Evolutionary conservation across 305 asterid species (phyloP), one percentile per base, ranked within the genome.

Genomic region (Nicotiana rustica): DNA sequence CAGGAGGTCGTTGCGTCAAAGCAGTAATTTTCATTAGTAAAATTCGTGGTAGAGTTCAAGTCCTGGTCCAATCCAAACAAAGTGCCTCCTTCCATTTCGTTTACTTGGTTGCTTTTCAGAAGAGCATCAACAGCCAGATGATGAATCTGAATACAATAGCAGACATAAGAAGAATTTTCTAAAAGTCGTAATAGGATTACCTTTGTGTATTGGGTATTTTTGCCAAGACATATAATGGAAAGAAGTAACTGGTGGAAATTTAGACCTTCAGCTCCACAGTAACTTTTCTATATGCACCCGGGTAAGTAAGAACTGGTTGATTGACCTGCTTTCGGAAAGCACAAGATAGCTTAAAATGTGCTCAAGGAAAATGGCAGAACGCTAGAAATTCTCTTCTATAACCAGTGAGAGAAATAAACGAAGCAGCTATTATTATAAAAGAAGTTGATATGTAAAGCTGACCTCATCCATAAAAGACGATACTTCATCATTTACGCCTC

Each of bases 51-150:
- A 49, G 92, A 85, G 85, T 89, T 91, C 85, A 87, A 71, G 67
- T 92, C 98, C 85, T 88, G 94, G 81, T 97, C 99, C 18, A 92
- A 82, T 87, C 97, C 98, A 92, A 97, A 97, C 84, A 97, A 89
- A 85, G 95, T 88, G 49, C 98, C 99, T 86, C 98, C 99, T 91
- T 93, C 98, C 95, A 97, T 92, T 89, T 97, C 99, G 84, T 97
- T 93, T 85, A 97, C 88, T 92, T 95, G 99, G 91, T 90, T 97
- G 89, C 99, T 93, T 89, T 97, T 97, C 86, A 97, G 89, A 82
- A 95, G 96, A 88, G 99, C 97, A 82, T 95, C 93, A 86, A 97
- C 97, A 81, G 99, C 97, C 80, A 97, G 93, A 86, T 97, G 97
- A 90, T 92, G 98, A 77, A 95, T 91, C 99, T 97, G 87, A 80